Base-by-base conservation (phyloP, 768 basidiomycete species). In the Chlorophyllum brunneum region DNA sequence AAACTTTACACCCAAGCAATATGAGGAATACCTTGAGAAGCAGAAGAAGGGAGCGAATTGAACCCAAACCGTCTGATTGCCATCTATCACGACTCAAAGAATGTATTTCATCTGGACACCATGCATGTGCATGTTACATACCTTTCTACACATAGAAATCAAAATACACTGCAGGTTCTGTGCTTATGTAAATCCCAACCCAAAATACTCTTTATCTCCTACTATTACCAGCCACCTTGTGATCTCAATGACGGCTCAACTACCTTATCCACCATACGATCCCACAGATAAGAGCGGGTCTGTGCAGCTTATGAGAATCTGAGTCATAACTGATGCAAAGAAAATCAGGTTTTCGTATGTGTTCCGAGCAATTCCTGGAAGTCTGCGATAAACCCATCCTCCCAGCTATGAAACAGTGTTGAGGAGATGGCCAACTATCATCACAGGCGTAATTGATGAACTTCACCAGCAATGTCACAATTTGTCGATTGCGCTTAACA, bases 341-440 rank as follows among this genome's bases (percentile, higher is more conserved):
- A 37, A 10, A 10, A 9, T 11, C 31, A 45, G 34, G 29, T 41
- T 40, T 41, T 39, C 38, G 44, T 44, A 40, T 29, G 46, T 50
- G 10, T 31, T 13, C 24, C n/a, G 23, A 30, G 7, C 16, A 4
- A 38, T 22, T 36, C 30, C 18, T 9, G 38, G 36, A 27, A 18
- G 39, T 27, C 27, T 39, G 9, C 13, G 11, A 31, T 27, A 11
- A 48, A 23, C 26, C 47, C 22, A 13, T 27, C 27, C n/a, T 16
- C n/a, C 36, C 58, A 90, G 89, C 54, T 91, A 86, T 58, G 83
- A 87, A 54, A 92, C 90, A 0, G 86, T 93, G 13, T 65, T 85
- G 44, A 85, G 77, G 64, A 75, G 89, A 49, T 92, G 92, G 85
- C 88, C 88, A 4, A 76, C 88, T 41, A 95, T 98, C 61, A 77